These are phyloP conservation scores for Obba rivulosa DNA, from an alignment of 768 basidiomycete species.

Conservation along the genomic window DNA sequence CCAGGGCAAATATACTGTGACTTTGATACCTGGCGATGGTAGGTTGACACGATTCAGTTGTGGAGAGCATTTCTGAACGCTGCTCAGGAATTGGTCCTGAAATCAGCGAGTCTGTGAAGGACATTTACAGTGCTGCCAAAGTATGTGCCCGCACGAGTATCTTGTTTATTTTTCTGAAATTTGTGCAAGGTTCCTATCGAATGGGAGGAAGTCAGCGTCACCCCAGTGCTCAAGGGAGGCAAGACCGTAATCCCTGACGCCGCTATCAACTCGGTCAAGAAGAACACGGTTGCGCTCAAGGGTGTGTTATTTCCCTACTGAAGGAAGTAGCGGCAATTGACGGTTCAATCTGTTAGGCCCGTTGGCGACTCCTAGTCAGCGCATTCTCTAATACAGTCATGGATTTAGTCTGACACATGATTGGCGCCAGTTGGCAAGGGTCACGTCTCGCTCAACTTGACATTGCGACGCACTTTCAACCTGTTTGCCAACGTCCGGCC, in stretches of 20 bases:
- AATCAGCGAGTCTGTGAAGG: constrained; percentile 93
- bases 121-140: constrained; percentile 85
- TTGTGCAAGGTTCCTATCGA: constrained; percentile 81
- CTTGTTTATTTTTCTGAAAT: neutral
- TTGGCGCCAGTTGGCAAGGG: constrained; percentile 85
- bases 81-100: constrained; percentile 94
- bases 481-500: constrained; percentile 98
- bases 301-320: no score
- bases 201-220: constrained; percentile 99
- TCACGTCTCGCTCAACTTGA: constrained; percentile 96
- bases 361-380: constrained; percentile 92
- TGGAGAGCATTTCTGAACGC: constrained; percentile 17
- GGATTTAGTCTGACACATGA: constrained; percentile 6
- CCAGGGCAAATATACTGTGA: constrained; percentile 95
- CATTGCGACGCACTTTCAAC: constrained; percentile 94
- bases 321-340: no score
- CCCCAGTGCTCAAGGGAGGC: constrained; percentile 88
- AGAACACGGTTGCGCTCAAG: constrained; percentile 97
- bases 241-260: constrained; percentile 95
- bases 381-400: neutral
- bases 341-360: constrained; percentile 61
- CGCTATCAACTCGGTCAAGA: constrained; percentile 88
- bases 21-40: constrained; percentile 97
- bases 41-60: constrained; percentile 18
- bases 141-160: constrained; percentile 33